Evolutionary conservation across 2,329 filamentous ascomycete species (phyloP), one percentile per base, ranked within the genome.

Genomic region (Aspergillus viridinutans): DNA sequence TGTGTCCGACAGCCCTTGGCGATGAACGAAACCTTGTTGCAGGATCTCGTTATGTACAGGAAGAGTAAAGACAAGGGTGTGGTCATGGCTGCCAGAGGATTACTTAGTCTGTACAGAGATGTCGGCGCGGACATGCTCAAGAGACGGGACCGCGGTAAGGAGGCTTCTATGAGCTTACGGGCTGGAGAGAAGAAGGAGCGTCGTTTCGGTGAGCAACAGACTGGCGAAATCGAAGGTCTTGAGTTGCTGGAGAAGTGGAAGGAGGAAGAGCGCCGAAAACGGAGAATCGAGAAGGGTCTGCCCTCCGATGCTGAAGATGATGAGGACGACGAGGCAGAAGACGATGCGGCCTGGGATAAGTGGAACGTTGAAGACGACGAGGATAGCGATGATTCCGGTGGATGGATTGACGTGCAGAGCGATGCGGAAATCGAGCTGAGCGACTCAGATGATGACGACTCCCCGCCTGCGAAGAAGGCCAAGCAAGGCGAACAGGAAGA

Each of bases 51-150:
- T 9, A 89, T 94, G 79, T 97, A 99, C 76, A 85, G 90, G 59
- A 96, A 95, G 80, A 96, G 90, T 71, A 99, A 99, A 72, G 94
- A 99, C 71, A 99, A 97, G 80, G 92, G 93, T 58, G 90, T 94
- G n/a, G 92, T 96, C 84, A 97, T 99, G 94, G 94, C 94, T 7
- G 92, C 93, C 14, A 93, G 94, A 73, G 93, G 94, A 61, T 80
- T 99, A 6, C 80, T 99, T 45, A 91, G 90, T 25, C 81, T 99
- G 5, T 99, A 96, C 78, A 83, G 94, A 64, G 92, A 97, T 69
- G 89, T 96, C 14, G 92, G 89, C 38, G 90, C 94, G 0, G 90
- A 96, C 64, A 84, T 97, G 77, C 79, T 99, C 58, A 89, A 88
- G 75, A 95, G 91, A 80, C 86, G 89, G 69, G 94, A 97, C 71